Percentiles rank a stretch among this genome's conserved stretches.
Conservation (phyloP, 164 flowering plant species). For the Kingdonia uniflora region DNA sequence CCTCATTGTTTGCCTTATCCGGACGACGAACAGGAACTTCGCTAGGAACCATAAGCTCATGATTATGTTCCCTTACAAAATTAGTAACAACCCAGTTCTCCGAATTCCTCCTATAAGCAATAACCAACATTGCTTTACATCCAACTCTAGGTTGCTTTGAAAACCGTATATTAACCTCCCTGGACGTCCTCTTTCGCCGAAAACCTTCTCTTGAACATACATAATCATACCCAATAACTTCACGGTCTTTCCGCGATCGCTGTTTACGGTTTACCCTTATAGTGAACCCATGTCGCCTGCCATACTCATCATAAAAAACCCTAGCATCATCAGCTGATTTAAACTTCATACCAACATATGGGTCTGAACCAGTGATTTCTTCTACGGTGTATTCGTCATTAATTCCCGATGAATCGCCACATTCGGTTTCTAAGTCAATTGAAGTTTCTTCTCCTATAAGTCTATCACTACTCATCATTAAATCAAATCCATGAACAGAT, state of each 20-base stretch:
- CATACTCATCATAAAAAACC: constrained; percentile 25
- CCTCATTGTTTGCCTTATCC: constrained; percentile 23
- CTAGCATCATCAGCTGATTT: constrained; percentile 27
- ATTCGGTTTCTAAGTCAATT: constrained; percentile 17
- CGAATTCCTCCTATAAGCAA: constrained; percentile 18
- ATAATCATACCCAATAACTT: constrained; percentile 22
- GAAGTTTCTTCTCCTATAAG: constrained; percentile 15
- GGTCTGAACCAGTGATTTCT: constrained; percentile 11
- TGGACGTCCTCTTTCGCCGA: constrained; percentile 7
- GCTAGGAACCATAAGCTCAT: constrained; percentile 25
- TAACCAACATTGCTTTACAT: constrained; percentile 18
- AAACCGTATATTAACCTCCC: constrained; percentile 7
- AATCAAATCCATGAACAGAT: constrained; percentile 17
- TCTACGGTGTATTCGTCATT: constrained; percentile 7
- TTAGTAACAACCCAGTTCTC: constrained; percentile 31
- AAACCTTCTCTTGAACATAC: constrained; percentile 21
- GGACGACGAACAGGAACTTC: constrained; percentile 25
- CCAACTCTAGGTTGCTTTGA: constrained; percentile 15
- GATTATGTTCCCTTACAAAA: constrained; percentile 31
- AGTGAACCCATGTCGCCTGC: constrained; percentile 23
- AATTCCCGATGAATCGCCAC: constrained; percentile 16
- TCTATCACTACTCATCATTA: constrained; percentile 18
- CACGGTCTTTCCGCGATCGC: constrained; percentile 23
- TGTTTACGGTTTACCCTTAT: constrained; percentile 28
- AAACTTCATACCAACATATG: constrained; percentile 28